A percentile compares a stretch with the other conserved stretches of the same genome.
Evolutionary conservation across 139 green algal genomes (phyloP).

Genomic region (Astrephomene gubernaculifera): DNA sequence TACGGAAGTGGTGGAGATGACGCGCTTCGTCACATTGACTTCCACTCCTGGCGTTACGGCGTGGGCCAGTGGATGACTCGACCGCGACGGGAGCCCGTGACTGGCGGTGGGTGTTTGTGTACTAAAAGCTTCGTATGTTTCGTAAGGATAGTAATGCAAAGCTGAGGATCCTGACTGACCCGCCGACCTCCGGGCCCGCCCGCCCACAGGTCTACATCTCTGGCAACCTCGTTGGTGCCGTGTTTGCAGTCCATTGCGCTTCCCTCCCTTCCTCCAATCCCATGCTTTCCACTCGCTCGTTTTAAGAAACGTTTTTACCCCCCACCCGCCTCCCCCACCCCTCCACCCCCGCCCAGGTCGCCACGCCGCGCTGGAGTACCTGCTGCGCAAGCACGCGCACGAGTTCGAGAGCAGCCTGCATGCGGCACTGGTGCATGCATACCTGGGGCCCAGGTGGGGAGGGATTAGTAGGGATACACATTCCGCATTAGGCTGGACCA

Average conservation of each 20-base stretch:
- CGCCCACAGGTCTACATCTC: too few species aligned
- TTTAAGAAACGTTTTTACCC: too few species aligned
- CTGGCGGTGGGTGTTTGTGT: neutral
- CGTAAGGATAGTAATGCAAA: too few species aligned
- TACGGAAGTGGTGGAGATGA: too few species aligned
- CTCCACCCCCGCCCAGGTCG: conserved; percentile 8
- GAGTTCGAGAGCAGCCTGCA: conserved; percentile 55
- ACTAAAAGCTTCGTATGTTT: too few species aligned
- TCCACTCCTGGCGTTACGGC: conserved; percentile 51
- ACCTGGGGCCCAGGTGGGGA: conserved; percentile 50
- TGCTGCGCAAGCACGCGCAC: conserved; percentile 36
- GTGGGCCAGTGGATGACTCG: conserved; percentile 48
- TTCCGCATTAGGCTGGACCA: too few species aligned
- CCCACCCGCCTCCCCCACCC: neutral
- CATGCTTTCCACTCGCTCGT: neutral
- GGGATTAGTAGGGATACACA: too few species aligned
- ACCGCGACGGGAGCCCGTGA: conserved; percentile 26
- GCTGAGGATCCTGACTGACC: too few species aligned
- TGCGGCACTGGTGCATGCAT: conserved; percentile 54
- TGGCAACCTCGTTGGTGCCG: too few species aligned
- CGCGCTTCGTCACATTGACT: neutral
- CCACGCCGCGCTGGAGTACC: conserved; percentile 33
- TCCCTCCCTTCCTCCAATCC: neutral
- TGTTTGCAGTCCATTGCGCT: too few species aligned
- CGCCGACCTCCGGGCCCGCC: too few species aligned